Percentiles rank a stretch among this genome's conserved stretches.
These are phyloP conservation scores for Kalaharituber pfeilii DNA, from an alignment of 2,329 filamentous ascomycete species.

Conservation along the genomic window DNA sequence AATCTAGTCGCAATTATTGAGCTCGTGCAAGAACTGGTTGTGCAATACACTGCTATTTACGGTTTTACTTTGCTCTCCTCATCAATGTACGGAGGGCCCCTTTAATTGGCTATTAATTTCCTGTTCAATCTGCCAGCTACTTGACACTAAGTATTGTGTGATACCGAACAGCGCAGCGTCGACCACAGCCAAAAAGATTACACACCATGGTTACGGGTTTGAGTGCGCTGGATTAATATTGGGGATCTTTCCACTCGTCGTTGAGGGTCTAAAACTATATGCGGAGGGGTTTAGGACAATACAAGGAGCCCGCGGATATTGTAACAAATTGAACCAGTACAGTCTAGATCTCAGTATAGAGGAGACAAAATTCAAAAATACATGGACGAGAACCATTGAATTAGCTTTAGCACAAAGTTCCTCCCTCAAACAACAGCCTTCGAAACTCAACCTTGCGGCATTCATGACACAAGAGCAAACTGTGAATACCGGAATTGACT, in stretches of 20 bases:
- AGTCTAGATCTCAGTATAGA: background rate
- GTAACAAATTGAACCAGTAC: background rate
- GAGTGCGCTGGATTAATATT: background rate
- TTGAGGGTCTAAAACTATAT: background rate
- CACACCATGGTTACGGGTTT: background rate
- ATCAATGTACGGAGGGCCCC: too few relatives aligned
- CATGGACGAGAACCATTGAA: too few relatives aligned
- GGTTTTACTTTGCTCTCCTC: too few relatives aligned
- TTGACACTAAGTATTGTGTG: background rate
- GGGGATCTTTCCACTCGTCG: background rate
- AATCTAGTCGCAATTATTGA: too few relatives aligned
- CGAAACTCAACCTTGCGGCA: too few relatives aligned
- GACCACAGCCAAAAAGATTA: background rate
- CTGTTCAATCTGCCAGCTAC: background rate
- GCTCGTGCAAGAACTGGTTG: too few relatives aligned
- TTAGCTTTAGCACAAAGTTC: too few relatives aligned
- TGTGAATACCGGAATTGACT: too few relatives aligned
- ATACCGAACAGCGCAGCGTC: background rate
- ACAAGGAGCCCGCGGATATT: background rate
- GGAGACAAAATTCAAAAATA: background rate
- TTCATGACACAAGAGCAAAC: too few relatives aligned
- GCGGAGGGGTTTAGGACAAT: background rate
- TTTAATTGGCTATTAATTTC: too few relatives aligned
- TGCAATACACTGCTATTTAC: too few relatives aligned
- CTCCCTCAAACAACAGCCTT: too few relatives aligned